These are phyloP conservation scores for Aegle marmelos DNA, from an alignment of 345 rosid genomes.

Conservation along the genomic window DNA sequence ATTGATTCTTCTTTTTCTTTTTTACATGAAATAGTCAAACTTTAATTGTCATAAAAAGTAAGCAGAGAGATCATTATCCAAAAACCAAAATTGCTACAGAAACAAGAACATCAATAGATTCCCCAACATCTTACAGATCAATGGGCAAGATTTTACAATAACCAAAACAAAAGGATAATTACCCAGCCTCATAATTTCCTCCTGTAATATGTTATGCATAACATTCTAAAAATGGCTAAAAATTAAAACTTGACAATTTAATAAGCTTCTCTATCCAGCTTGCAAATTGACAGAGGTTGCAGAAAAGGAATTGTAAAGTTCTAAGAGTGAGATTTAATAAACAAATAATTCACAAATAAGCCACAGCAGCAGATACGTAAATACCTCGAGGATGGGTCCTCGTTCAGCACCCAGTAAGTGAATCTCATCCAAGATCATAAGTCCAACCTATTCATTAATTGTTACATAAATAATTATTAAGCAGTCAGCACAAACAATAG, in stretches of 20 bases:
- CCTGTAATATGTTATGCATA: neutral
- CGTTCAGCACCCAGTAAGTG: slow-evolving; percentile 98
- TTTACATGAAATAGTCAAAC: too few species aligned
- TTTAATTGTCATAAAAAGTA: too few species aligned
- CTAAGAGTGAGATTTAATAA: neutral
- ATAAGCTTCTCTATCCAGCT: neutral
- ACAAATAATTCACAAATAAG: neutral
- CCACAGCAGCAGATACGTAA: slow-evolving; percentile 11
- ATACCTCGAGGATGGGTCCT: slow-evolving; percentile 98
- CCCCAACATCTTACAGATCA: neutral
- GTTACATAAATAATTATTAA: slow-evolving; percentile 7
- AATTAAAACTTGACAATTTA: neutral
- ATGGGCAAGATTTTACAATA: neutral
- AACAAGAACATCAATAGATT: neutral
- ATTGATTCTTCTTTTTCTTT: too few species aligned
- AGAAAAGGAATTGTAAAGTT: neutral
- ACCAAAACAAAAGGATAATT: neutral
- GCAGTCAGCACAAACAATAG: neutral
- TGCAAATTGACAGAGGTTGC: neutral
- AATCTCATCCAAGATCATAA: slow-evolving; percentile 95
- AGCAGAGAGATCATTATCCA: too few species aligned
- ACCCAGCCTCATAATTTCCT: neutral
- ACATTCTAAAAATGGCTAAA: neutral
- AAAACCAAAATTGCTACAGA: neutral
- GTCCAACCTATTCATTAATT: slow-evolving; percentile 70